Base-by-base conservation (phyloP, 352 stramenopile genomes). In the Globisporangium camurandrum region DNA sequence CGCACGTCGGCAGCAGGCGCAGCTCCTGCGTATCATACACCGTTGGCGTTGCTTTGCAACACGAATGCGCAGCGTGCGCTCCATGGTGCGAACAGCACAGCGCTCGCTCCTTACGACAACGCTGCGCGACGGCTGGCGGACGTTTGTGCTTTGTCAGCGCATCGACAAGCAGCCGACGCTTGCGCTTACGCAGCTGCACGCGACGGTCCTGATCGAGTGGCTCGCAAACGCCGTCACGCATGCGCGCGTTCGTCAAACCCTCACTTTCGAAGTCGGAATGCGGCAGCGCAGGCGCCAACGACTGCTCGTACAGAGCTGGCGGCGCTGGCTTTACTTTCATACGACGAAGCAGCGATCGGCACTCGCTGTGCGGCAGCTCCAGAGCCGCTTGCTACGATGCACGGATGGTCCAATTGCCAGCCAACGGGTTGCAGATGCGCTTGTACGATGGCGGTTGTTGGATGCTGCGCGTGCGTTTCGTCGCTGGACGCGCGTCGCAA, bases 381-480 rank as follows among this genome's bases (percentile, higher is more conserved):
- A 5, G n/a, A 2, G 2, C 3, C 20, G 9, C 11, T 4, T 37
- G 42, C 12, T 12, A 1, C n/a, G n/a, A n/a, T n/a, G n/a, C n/a
- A n/a, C n/a, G n/a, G n/a, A n/a, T n/a, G n/a, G n/a, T n/a, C n/a
- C n/a, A n/a, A n/a, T n/a, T n/a, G n/a, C n/a, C n/a, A n/a, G n/a
- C n/a, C 33, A 17, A 16, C 33, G 33, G 4, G 34, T 53, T 45
- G 22, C 31, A 14, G 22, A 7, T 0, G 59, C 66, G 27, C 26
- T 78, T 7, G 41, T 54, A 34, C 56, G 68, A 3, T 78, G 66
- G 68, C 17, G 41, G 4, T 44, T 2, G 5, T 23, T 75, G 12
- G 16, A 54, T 33, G 3, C 59, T 20, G 50, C 46, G 3, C 51
- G 44, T 19, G 38, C 42, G 0, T 61, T 75, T n/a, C 43, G 61